Conservation (phyloP, 805 yeast species). For the Candida maltosa region DNA sequence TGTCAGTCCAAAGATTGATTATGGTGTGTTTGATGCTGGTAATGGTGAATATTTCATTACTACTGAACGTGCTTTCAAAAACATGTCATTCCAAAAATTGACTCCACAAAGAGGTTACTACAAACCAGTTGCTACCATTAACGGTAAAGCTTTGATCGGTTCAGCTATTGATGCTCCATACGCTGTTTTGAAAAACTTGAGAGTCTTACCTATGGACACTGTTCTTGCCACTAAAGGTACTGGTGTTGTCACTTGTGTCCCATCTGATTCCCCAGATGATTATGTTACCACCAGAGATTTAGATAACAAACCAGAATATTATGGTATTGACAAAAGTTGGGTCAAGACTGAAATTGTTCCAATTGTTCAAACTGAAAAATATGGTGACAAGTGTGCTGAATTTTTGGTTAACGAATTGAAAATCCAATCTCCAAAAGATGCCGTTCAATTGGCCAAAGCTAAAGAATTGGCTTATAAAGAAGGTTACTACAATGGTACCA, state of each 20-base stretch:
- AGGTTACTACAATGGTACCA: slow-evolving; percentile 87
- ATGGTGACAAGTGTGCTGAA: slow-evolving; percentile 88
- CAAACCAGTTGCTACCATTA: slow-evolving; percentile 53
- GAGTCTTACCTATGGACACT: slow-evolving; percentile 96
- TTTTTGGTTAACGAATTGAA: slow-evolving; percentile 78
- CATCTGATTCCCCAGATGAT: slow-evolving; percentile 99
- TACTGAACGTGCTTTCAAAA: slow-evolving; percentile 94
- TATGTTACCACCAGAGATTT: slow-evolving; percentile 82
- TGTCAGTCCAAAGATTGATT: slow-evolving; percentile 89
- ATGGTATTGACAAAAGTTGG: slow-evolving; percentile 84
- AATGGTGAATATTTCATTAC: slow-evolving; percentile 72
- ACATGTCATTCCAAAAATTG: slow-evolving; percentile 92
- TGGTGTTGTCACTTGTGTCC: slow-evolving; percentile 98
- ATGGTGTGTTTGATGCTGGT: slow-evolving; percentile 89
- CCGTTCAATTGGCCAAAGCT: slow-evolving; percentile 82
- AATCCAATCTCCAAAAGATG: slow-evolving; percentile 92
- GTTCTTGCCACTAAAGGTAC: slow-evolving; percentile 95
- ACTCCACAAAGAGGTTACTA: slow-evolving; percentile 86
- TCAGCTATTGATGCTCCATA: slow-evolving; percentile 84
- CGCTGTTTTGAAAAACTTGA: slow-evolving; percentile 62
- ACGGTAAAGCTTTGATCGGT: slow-evolving; percentile 78
- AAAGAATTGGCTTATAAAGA: slow-evolving; percentile 95
- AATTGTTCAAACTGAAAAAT: slow-evolving; percentile 74
- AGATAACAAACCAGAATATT: slow-evolving; percentile 85
- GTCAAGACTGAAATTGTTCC: slow-evolving; percentile 70